These are phyloP conservation scores for Endocalyx cinctus DNA, from an alignment of 2,329 filamentous ascomycete species.

Conservation along the genomic window DNA sequence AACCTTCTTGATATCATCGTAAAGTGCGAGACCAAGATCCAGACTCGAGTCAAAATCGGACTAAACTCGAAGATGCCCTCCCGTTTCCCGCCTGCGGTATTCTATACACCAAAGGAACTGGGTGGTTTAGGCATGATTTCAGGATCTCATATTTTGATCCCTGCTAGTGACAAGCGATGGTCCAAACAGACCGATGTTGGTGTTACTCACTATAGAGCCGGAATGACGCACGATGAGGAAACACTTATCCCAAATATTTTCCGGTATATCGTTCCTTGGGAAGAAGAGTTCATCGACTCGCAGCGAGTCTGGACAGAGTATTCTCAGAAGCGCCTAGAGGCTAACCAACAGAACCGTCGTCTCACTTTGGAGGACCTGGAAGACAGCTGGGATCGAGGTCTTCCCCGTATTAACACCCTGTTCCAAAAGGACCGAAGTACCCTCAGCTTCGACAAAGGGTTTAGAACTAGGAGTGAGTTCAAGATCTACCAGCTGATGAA, in stretches of 20 bases:
- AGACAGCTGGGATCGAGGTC: conserved; percentile 95
- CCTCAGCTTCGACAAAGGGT: conserved; percentile 96
- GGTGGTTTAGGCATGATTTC: conserved; percentile 99
- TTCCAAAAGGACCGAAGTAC: conserved; percentile 99
- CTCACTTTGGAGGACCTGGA: conserved; percentile 94
- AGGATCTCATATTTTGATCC: conserved; percentile 94
- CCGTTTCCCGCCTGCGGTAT: conserved; percentile 94
- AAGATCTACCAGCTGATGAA: conserved; percentile 99
- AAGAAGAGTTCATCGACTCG: conserved; percentile 97
- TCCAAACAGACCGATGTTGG: conserved; percentile 97
- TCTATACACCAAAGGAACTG: conserved; percentile 97
- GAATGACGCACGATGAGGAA: conserved; percentile 98
- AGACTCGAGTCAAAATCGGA: conserved; percentile 97
- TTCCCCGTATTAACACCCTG: conserved; percentile 95
- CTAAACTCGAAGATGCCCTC: conserved; percentile 99
- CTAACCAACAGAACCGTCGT: conserved; percentile 93
- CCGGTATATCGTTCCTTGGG: conserved; percentile 98
- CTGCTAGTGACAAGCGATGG: conserved; percentile 96
- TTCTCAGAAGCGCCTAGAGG: conserved; percentile 94
- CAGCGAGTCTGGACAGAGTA: conserved; percentile 99
- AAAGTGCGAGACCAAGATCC: conserved; percentile 99
- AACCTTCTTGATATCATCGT: conserved; percentile 94
- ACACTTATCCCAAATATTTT: conserved; percentile 98
- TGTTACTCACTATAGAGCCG: conserved; percentile 92
- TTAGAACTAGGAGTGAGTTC: conserved; percentile 91